These are phyloP conservation scores for Spinellus fusiger DNA, from an alignment of 192 early-diverging fungal genomes.

Conservation along the genomic window DNA sequence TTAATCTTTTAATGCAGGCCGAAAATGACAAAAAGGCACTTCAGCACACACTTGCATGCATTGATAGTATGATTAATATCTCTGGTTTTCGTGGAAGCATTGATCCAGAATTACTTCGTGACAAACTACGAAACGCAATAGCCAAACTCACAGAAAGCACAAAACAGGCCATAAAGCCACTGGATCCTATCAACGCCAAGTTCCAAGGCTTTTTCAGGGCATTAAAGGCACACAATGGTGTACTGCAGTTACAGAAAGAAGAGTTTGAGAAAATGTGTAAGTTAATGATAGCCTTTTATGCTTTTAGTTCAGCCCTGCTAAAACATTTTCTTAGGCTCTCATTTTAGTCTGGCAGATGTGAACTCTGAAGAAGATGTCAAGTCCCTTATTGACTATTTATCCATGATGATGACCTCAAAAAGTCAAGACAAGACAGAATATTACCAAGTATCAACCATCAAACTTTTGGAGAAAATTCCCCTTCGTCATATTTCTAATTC, in stretches of 20 bases:
- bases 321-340: conserved; percentile 3
- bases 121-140: neutral
- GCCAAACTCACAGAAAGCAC: neutral
- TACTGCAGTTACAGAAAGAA: conserved; percentile 13
- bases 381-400: conserved; percentile 17
- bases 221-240: conserved; percentile 2
- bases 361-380: conserved; percentile 4
- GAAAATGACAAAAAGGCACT: neutral
- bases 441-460: conserved; percentile 18
- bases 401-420: conserved; percentile 9
- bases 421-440: conserved; percentile 5
- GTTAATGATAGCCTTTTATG: neutral
- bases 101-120: neutral
- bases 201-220: conserved; percentile 15
- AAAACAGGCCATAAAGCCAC: neutral
- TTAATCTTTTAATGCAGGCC: neutral
- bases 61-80: conserved; percentile 24
- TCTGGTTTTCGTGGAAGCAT: conserved; percentile 6
- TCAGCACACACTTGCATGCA: conserved; percentile 13
- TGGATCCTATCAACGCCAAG: conserved; percentile 9
- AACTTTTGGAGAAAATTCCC: conserved; percentile 13
- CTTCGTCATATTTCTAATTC: conserved; percentile 5
- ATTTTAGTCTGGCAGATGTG: conserved; percentile 6
- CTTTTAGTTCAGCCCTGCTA: neutral
- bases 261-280: conserved; percentile 21